A percentile compares a stretch with the other conserved stretches of the same genome.
Conservation (phyloP, 2,329 filamentous ascomycete genomes). For the Microcera coccophila region DNA sequence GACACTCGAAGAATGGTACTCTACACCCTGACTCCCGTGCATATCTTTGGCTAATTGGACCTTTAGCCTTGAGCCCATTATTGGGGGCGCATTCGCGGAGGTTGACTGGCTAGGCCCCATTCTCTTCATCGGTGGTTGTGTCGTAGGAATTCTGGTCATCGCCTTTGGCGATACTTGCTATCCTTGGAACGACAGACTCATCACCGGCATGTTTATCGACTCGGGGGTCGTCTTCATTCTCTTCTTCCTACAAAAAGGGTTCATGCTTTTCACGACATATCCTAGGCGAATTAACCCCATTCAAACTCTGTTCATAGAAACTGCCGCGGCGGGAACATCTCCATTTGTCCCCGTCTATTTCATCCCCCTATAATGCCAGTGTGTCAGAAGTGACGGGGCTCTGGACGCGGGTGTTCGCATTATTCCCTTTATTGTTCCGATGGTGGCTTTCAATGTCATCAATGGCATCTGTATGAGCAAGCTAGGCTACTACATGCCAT, state of each 20-base stretch:
- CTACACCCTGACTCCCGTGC: too few species aligned
- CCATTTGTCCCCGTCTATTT: conserved; percentile 39
- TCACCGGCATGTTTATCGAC: conserved; percentile 41
- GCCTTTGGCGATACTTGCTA: conserved; percentile 46
- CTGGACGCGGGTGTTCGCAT: conserved; percentile 38
- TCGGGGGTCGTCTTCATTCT: conserved; percentile 31
- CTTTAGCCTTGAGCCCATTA: neutral
- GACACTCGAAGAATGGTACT: too few species aligned
- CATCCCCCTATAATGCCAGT: conserved; percentile 49
- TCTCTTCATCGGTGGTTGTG: conserved; percentile 39
- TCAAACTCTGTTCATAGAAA: conserved; percentile 34
- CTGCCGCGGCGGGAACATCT: conserved; percentile 11
- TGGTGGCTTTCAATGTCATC: conserved; percentile 33
- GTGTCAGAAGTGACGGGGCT: conserved; percentile 38
- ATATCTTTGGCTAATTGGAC: too few species aligned
- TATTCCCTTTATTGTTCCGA: conserved; percentile 38
- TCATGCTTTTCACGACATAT: conserved; percentile 1
- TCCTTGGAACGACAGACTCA: conserved; percentile 38
- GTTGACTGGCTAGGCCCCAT: conserved; percentile 43
- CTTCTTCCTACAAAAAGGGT: conserved; percentile 7
- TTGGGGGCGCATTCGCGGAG: conserved; percentile 2
- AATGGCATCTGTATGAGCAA: conserved; percentile 35
- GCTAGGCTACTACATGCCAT: conserved; percentile 37
- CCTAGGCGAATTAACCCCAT: conserved; percentile 39
- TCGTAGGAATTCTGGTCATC: conserved; percentile 44